These are phyloP conservation scores for Lasiodiplodia sp. DNA, from an alignment of 2,329 filamentous ascomycete species.

Conservation along the genomic window DNA sequence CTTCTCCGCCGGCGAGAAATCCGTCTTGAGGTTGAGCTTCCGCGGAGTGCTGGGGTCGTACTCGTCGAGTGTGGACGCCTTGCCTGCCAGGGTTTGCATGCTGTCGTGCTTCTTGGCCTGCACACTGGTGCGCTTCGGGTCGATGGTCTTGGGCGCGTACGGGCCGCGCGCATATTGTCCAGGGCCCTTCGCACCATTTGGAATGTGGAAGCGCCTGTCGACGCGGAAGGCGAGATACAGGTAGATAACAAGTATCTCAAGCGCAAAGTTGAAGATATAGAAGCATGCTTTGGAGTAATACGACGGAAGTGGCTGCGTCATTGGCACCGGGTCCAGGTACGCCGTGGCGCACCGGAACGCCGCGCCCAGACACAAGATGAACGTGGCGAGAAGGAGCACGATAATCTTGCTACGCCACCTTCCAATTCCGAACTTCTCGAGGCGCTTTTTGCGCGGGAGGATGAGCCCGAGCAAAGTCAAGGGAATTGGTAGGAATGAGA, in stretches of 20 bases:
- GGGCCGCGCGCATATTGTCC: constrained; percentile 50
- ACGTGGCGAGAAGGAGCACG: constrained; percentile 66
- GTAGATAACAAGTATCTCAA: constrained; percentile 75
- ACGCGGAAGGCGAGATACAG: constrained; percentile 73
- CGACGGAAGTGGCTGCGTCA: constrained; percentile 67
- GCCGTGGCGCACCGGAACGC: constrained; percentile 69
- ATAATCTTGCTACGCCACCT: constrained; percentile 70
- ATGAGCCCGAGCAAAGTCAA: constrained; percentile 59
- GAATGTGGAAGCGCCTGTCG: constrained; percentile 78
- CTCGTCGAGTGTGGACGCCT: constrained; percentile 22
- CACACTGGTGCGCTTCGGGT: constrained; percentile 15
- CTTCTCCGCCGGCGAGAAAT: constrained; percentile 23
- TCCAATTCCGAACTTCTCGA: constrained; percentile 71
- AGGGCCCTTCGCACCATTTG: constrained; percentile 69
- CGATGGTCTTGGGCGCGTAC: constrained; percentile 1
- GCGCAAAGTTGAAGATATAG: constrained; percentile 79
- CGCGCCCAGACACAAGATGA: constrained; percentile 72
- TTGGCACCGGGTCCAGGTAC: constrained; percentile 56
- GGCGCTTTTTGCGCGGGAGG: constrained; percentile 50
- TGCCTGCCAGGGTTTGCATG: constrained; percentile 10
- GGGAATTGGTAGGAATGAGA: constrained; percentile 72
- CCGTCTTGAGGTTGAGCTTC: constrained; percentile 28
- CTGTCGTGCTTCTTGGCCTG: constrained; percentile 28
- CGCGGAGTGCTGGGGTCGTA: neutral
- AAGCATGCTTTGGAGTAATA: constrained; percentile 76